A percentile compares a stretch with the other conserved stretches of the same genome.
phyloP scores from a whole-genome alignment of 176 grass and related monocot species.

The Hordeum vulgare region DNA sequence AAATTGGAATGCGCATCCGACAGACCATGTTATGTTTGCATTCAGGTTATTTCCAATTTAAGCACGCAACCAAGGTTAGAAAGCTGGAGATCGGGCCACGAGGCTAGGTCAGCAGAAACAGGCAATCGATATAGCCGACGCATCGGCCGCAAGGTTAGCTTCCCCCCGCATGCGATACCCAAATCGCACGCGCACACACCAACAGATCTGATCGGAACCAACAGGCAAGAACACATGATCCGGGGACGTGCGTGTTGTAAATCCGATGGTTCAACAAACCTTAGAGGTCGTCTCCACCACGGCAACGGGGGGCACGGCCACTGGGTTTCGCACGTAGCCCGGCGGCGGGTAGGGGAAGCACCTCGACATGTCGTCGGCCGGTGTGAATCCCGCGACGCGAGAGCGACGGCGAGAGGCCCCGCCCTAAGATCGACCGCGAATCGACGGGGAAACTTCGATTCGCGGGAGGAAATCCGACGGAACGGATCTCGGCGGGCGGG shows the following conservation, averaged over 20 bases:
- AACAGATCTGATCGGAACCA: constrained; percentile 40
- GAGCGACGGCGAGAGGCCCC: not conserved
- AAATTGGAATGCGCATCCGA: not conserved
- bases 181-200: constrained; percentile 37
- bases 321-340: constrained; percentile 49
- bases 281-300: constrained; percentile 42
- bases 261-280: constrained; percentile 63
- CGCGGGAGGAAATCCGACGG: not conserved
- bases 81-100: not conserved
- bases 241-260: constrained; percentile 54
- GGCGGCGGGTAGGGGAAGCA: constrained; percentile 54
- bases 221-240: constrained; percentile 38
- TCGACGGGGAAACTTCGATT: not conserved
- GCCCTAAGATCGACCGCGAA: constrained; percentile 16
- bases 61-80: not conserved
- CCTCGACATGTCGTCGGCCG: constrained; percentile 47
- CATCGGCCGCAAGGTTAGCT: not conserved
- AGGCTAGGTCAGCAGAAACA: not conserved
- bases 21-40: not conserved
- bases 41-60: not conserved
- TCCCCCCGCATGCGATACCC: constrained; percentile 21
- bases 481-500: not conserved
- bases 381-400: not conserved
- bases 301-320: constrained; percentile 26
- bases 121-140: not conserved